Percentiles rank a stretch among this genome's conserved stretches.
phyloP scores from a whole-genome alignment of 768 basidiomycete genomes.

The Hypsizygus marmoreus region DNA sequence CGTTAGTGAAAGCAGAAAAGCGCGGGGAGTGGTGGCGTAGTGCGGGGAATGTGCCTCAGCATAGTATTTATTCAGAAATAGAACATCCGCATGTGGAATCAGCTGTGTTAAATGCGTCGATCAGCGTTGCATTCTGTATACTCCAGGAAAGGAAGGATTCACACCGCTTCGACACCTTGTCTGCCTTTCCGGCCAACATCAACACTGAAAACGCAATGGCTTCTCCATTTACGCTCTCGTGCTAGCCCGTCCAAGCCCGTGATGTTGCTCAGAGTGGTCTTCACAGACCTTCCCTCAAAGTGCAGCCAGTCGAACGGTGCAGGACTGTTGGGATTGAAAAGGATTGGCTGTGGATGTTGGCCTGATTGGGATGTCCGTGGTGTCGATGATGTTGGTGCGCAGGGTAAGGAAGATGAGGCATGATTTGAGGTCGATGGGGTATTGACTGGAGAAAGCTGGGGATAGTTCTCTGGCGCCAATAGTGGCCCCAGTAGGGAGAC shows the following conservation, averaged over 20 bases:
- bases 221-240: slow-evolving; percentile 81
- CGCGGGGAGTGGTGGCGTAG: slow-evolving; percentile 67
- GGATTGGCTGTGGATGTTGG: slow-evolving; percentile 27
- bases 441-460: slow-evolving; percentile 30
- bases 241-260: slow-evolving; percentile 81
- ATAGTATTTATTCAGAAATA: slow-evolving; percentile 79
- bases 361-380: slow-evolving; percentile 34
- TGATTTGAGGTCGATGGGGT: slow-evolving; percentile 29
- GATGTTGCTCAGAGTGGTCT: slow-evolving; percentile 78
- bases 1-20: slow-evolving; percentile 74
- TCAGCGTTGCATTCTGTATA: slow-evolving; percentile 10
- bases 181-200: slow-evolving; percentile 74
- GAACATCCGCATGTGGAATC: slow-evolving; percentile 78
- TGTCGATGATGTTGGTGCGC: slow-evolving; percentile 33
- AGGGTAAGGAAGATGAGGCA: slow-evolving; percentile 36
- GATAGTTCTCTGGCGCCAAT: slow-evolving; percentile 79
- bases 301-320: slow-evolving; percentile 89
- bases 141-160: slow-evolving; percentile 28
- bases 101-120: slow-evolving; percentile 45
- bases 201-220: slow-evolving; percentile 79
- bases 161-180: slow-evolving; percentile 79
- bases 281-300: slow-evolving; percentile 79
- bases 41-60: slow-evolving; percentile 62
- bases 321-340: slow-evolving; percentile 54
- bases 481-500: slow-evolving; percentile 78